phyloP scores from a whole-genome alignment of 495 filamentous ascomycete genomes.

The Hyaloscypha bicolor region DNA sequence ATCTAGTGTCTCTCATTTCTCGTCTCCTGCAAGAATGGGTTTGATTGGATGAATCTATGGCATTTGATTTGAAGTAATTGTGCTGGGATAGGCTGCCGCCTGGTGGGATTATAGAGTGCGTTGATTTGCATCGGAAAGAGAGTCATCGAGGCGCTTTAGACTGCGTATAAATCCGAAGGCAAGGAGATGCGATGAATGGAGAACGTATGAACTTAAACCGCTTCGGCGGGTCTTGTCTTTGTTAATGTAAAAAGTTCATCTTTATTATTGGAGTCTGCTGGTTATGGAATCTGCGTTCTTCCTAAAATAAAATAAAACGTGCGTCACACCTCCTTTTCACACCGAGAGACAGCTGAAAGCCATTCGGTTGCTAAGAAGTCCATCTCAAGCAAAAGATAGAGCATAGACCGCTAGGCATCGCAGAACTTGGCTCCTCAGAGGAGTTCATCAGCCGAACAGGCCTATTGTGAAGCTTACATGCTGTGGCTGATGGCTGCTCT shows the following conservation, averaged over 20 bases:
- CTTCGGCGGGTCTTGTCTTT: no score
- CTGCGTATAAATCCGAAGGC: background rate
- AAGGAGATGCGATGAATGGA: background rate
- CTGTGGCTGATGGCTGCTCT: background rate
- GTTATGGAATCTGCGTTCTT: no score
- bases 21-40: background rate
- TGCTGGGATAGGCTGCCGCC: background rate
- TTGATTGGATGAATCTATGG: background rate
- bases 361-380: no score
- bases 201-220: background rate
- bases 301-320: no score
- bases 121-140: background rate
- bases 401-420: no score
- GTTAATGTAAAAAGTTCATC: no score
- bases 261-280: no score
- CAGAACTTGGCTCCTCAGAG: no score
- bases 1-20: background rate
- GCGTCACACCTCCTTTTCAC: no score
- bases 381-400: no score
- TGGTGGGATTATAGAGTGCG: background rate
- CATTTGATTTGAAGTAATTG: background rate
- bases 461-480: background rate
- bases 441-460: background rate
- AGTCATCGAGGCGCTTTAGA: background rate
- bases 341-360: no score